A percentile compares a stretch with the other conserved stretches of the same genome.
Conservation (phyloP, 2,329 filamentous ascomycete species). For the Juglanconis juglandina region DNA sequence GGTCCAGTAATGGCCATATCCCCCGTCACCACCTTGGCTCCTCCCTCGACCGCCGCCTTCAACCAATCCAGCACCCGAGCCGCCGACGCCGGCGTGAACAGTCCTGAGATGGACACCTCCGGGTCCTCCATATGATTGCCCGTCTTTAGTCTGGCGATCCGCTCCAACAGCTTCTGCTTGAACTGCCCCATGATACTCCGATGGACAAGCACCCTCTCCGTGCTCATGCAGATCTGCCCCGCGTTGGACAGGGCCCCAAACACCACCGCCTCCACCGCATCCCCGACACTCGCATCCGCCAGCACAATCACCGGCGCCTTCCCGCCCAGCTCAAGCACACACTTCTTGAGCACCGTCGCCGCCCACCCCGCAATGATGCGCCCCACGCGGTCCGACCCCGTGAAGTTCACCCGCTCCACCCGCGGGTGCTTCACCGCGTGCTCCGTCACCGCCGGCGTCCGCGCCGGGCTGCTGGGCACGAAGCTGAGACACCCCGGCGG, state of each 20-base stretch:
- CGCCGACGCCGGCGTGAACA: constrained; percentile 24
- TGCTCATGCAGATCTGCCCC: constrained; percentile 69
- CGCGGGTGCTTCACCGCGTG: constrained; percentile 57
- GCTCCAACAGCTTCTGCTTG: constrained; percentile 30
- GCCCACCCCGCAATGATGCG: constrained; percentile 60
- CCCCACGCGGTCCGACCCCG: constrained; percentile 63
- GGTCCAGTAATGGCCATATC: constrained; percentile 32
- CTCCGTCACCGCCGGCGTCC: constrained; percentile 58
- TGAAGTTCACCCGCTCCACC: constrained; percentile 69
- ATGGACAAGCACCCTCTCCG: constrained; percentile 65
- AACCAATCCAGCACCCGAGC: constrained; percentile 36
- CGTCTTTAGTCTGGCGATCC: constrained; percentile 23
- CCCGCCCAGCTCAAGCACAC: constrained; percentile 66
- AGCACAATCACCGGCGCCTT: constrained; percentile 66
- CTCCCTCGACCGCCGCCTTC: constrained; percentile 52
- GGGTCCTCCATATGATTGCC: constrained; percentile 26
- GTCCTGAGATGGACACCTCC: constrained; percentile 25
- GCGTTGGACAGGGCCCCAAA: constrained; percentile 59
- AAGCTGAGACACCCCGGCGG: constrained; percentile 64
- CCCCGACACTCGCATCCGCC: constrained; percentile 63
- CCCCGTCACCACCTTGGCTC: constrained; percentile 56
- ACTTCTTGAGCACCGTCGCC: constrained; percentile 64
- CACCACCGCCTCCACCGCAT: constrained; percentile 56
- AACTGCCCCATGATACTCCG: constrained; percentile 52
- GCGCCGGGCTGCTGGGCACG: constrained; percentile 53